A percentile compares a stretch with the other conserved stretches of the same genome.
Conservation (phyloP, 345 rosid species). For the Citrus sp. region DNA sequence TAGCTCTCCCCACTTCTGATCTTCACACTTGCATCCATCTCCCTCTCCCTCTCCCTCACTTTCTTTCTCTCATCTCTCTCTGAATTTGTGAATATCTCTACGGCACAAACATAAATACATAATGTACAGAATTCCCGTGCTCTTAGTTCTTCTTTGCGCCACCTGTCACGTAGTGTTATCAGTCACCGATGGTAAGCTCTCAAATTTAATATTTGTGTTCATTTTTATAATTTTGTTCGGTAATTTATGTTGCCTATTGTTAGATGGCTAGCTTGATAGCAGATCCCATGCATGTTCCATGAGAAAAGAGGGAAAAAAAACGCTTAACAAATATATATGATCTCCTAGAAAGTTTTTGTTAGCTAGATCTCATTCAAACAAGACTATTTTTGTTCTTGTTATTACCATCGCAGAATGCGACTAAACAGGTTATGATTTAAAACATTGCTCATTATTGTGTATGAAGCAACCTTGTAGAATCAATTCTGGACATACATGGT, state of each 20-base stretch:
- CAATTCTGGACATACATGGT: too few species aligned
- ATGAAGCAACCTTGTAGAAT: too few species aligned
- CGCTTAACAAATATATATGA: not conserved
- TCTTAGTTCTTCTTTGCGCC: conserved; percentile 35
- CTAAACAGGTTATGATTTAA: too few species aligned
- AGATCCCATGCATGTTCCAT: too few species aligned
- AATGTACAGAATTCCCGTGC: conserved; percentile 41
- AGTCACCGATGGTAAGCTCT: conserved; percentile 38
- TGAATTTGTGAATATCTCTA: not conserved
- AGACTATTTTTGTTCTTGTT: too few species aligned
- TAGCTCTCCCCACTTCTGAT: not conserved
- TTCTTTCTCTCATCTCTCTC: not conserved
- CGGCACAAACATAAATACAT: conserved; percentile 10
- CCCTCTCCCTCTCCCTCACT: not conserved
- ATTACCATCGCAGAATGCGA: too few species aligned
- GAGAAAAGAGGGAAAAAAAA: not conserved
- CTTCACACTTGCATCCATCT: not conserved
- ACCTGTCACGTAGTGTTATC: conserved; percentile 32
- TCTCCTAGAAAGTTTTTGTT: not conserved
- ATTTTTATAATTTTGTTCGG: not conserved
- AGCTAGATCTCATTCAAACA: not conserved
- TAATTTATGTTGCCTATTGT: not conserved
- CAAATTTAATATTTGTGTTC: not conserved
- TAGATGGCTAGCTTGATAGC: not conserved
- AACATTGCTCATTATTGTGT: too few species aligned